Percentiles rank a stretch among this genome's conserved stretches.
Evolutionary conservation across 768 basidiomycete species (phyloP).

Genomic region (Hericium erinaceus): DNA sequence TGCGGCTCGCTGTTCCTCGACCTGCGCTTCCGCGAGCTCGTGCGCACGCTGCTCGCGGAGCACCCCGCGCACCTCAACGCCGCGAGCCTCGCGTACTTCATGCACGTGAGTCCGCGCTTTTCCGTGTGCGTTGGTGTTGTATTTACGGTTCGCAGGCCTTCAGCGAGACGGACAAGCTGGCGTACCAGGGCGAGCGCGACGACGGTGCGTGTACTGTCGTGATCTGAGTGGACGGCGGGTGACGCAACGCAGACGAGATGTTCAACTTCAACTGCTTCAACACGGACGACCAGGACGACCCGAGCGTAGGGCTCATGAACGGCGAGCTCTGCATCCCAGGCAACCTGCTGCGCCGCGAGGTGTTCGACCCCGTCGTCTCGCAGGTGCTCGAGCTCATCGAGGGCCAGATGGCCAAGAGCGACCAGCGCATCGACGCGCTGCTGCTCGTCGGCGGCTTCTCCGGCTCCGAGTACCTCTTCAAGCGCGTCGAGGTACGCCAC

Average conservation of each 20-base stretch:
- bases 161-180: slow-evolving; percentile 80
- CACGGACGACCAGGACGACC: slow-evolving; percentile 73
- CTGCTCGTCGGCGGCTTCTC: slow-evolving; percentile 88
- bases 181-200: slow-evolving; percentile 61
- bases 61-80: slow-evolving; percentile 81
- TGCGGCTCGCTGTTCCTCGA: slow-evolving; percentile 86
- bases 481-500: slow-evolving; percentile 53
- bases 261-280: slow-evolving; percentile 92
- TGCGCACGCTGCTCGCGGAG: slow-evolving; percentile 66
- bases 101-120: slow-evolving; percentile 33
- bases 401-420: slow-evolving; percentile 56
- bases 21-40: slow-evolving; percentile 74
- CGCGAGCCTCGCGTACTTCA: slow-evolving; percentile 78
- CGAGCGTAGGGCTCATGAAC: slow-evolving; percentile 68
- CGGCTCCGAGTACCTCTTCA: slow-evolving; percentile 77
- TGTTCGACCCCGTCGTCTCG: slow-evolving; percentile 82
- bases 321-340: slow-evolving; percentile 82
- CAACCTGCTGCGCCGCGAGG: slow-evolving; percentile 66
- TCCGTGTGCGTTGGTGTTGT: no score
- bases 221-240: background rate
- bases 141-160: slow-evolving; percentile 35
- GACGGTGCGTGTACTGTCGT: slow-evolving; percentile 43
- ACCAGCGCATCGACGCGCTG: slow-evolving; percentile 71
- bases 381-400: slow-evolving; percentile 76
- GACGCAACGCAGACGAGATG: slow-evolving; percentile 46